phyloP scores from a whole-genome alignment of 2,329 filamentous ascomycete species.

The Pestalotiopsis sp. region DNA sequence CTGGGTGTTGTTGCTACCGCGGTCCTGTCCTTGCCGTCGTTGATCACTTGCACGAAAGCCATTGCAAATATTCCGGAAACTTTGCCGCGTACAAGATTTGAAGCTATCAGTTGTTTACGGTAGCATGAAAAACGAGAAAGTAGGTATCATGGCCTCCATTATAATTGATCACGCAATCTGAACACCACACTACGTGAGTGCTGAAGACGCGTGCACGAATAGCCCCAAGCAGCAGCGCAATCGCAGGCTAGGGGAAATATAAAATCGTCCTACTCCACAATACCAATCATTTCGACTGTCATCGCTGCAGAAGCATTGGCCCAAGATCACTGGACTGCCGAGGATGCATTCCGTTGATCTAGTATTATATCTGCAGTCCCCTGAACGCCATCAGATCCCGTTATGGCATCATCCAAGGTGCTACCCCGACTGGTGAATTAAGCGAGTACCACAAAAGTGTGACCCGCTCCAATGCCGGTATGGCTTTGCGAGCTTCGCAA shows the following conservation, averaged over 20 bases:
- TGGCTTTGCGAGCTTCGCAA: neutral
- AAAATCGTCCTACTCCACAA: neutral
- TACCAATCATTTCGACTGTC: neutral
- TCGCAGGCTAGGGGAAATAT: neutral
- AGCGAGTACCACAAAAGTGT: neutral
- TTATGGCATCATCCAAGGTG: neutral
- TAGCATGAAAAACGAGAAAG: neutral
- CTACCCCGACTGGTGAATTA: neutral
- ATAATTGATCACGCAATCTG: neutral
- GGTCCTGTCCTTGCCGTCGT: neutral
- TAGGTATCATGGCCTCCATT: neutral
- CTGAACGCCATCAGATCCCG: neutral
- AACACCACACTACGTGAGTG: neutral
- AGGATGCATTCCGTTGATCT: neutral
- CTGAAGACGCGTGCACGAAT: neutral
- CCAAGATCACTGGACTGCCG: neutral
- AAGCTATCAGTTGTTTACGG: neutral
- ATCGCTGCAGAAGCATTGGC: neutral
- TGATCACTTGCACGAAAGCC: neutral
- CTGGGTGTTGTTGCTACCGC: neutral
- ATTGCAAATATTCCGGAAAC: neutral
- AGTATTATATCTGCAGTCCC: neutral
- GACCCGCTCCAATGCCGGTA: neutral
- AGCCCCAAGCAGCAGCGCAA: neutral
- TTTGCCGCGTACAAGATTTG: neutral